Base-by-base conservation (phyloP, 805 yeast genomes). In the Isabelozyma gotoi region DNA sequence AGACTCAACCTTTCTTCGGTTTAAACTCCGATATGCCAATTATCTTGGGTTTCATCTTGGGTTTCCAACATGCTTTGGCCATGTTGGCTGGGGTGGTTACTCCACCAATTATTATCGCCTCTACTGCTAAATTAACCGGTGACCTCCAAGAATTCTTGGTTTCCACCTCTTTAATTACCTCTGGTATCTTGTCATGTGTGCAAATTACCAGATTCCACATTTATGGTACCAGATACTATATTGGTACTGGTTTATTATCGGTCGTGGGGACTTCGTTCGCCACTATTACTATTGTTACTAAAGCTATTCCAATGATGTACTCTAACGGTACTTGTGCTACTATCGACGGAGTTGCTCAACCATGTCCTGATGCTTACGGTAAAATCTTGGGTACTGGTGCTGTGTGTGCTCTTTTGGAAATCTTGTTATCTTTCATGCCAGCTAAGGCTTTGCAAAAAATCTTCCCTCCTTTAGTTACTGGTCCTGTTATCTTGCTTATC, bases 351-450 rank as follows among this genome's bases (percentile, higher is more conserved):
- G 80, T 76, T 5, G 52, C 65, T 7, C 73, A 86, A 40, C 77
- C 96, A 3, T 91, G 97, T 68, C 95, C 95, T 5, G 87, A 85
- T 46, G 97, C 95, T 1, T 91, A 88, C 59, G 97, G 97, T 51
- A 81, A 82, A n/a, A 75, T 90, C 33, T 68, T 90, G 48, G 97
- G 85, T 31, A 85, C 96, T 7, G 85, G 90, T n/a, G 74, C 79
- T 32, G 75, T 80, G 16, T 88, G 96, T 67, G 87, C 89, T 3
- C 70, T 91, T 31, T 56, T 90, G 16, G 95, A 88, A 71, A 74
- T 91, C 33, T 52, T 75, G 7, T 60, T 88, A 40, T 85, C 96
- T 0, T 90, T 91, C 62, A 62, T 84, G 52, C 97, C 97, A 8
- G 81, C 96, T 4, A 75, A 72, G 31, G 51, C 76, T 11, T 73